Conservation (phyloP, 306 rosid genomes). For the Psophocarpus tetragonolobus region DNA sequence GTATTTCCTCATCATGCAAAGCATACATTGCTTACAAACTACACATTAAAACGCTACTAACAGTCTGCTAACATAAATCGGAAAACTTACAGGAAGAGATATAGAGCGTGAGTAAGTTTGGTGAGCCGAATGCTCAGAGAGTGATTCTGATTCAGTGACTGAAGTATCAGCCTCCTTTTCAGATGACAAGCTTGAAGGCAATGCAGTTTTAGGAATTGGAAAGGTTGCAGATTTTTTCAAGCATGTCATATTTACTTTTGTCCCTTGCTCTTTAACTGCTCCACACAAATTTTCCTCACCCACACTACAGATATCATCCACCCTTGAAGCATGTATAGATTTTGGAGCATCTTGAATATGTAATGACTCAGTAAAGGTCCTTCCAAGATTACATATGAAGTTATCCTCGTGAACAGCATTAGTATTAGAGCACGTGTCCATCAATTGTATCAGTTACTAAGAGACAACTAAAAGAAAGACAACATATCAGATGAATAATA, state of each 20-base stretch:
- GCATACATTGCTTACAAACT: not conserved
- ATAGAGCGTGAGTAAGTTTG: conserved; percentile 52
- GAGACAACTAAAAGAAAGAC: conserved; percentile 19
- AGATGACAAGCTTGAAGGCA: conserved; percentile 43
- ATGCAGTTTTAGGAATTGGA: conserved; percentile 43
- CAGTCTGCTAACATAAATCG: not conserved
- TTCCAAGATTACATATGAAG: conserved; percentile 46
- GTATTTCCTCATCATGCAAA: not conserved
- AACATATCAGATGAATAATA: conserved; percentile 10
- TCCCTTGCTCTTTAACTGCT: conserved; percentile 1
- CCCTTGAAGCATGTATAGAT: conserved; percentile 23
- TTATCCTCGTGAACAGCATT: conserved; percentile 7
- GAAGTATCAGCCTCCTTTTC: conserved; percentile 41
- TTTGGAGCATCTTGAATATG: conserved; percentile 39
- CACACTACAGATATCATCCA: conserved; percentile 14
- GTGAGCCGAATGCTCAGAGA: conserved; percentile 38
- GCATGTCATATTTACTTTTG: conserved; percentile 26
- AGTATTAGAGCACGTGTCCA: conserved; percentile 55
- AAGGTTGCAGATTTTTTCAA: conserved; percentile 54
- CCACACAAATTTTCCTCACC: conserved; percentile 22
- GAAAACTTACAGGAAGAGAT: conserved; percentile 74
- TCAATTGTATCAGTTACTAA: conserved; percentile 50
- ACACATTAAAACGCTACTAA: not conserved
- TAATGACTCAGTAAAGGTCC: conserved; percentile 45
- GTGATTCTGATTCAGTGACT: conserved; percentile 30